Evolutionary conservation across 805 yeast genomes (phyloP).

Genomic region (Vanderwaltozyma tropicalis): DNA sequence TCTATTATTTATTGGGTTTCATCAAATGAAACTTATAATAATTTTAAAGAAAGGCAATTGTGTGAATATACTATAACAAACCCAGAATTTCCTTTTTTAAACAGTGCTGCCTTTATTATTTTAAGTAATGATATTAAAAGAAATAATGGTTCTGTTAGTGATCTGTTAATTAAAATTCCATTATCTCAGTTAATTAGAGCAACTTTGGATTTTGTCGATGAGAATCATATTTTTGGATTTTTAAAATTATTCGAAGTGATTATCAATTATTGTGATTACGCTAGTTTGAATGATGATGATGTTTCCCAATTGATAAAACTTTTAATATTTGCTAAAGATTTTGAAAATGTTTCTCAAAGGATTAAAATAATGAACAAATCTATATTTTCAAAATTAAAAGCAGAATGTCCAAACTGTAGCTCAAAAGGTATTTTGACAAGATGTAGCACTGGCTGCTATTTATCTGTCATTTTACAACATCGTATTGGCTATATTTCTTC

Average conservation of each 20-base stretch:
- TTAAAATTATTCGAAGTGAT: not conserved
- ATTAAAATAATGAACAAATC: too few species aligned
- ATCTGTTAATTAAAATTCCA: constrained; percentile 3
- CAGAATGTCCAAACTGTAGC: too few species aligned
- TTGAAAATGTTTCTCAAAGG: not conserved
- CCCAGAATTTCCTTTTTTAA: not conserved
- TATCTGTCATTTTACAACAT: too few species aligned
- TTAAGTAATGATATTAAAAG: constrained; percentile 13
- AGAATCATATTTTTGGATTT: not conserved
- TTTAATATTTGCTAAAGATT: not conserved
- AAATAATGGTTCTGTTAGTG: too few species aligned
- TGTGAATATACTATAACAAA: not conserved
- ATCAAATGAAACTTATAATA: not conserved
- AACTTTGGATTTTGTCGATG: constrained; percentile 3
- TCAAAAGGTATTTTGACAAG: too few species aligned
- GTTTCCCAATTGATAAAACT: not conserved
- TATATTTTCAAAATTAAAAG: too few species aligned
- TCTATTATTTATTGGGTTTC: not conserved
- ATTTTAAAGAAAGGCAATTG: not conserved
- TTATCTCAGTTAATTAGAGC: constrained; percentile 14
- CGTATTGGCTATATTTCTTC: too few species aligned
- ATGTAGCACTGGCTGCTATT: too few species aligned
- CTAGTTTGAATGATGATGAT: not conserved
- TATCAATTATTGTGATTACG: not conserved
- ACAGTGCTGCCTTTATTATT: not conserved